Evolutionary conservation across 2,329 filamentous ascomycete genomes (phyloP).

Genomic region (Ceratocystis destructans): DNA sequence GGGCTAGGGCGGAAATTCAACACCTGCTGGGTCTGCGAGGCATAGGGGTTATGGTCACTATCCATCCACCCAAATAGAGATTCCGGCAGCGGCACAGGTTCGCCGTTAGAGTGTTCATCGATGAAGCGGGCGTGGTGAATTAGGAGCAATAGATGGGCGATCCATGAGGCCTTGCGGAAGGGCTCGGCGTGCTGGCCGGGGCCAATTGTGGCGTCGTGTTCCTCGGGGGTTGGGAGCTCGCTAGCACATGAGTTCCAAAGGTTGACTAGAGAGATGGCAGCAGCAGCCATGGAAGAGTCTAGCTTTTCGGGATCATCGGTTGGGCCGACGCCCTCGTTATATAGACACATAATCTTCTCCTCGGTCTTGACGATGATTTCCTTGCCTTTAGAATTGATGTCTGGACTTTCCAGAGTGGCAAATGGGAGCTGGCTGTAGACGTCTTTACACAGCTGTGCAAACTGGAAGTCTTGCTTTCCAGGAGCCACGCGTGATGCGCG

Average conservation of each 20-base stretch:
- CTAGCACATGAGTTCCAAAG: conserved; percentile 45
- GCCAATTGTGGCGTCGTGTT: conserved; percentile 48
- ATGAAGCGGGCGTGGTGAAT: conserved; percentile 54
- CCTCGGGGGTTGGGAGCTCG: conserved; percentile 35
- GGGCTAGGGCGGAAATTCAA: conserved; percentile 54
- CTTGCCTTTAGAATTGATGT: conserved; percentile 64
- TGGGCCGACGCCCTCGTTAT: conserved; percentile 45
- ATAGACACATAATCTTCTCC: conserved; percentile 50
- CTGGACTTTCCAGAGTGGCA: conserved; percentile 54
- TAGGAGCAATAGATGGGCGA: conserved; percentile 65
- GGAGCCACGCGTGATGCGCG: conserved; percentile 30
- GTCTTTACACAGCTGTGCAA: conserved; percentile 58
- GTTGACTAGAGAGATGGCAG: conserved; percentile 37
- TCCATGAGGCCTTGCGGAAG: conserved; percentile 61
- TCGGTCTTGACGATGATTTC: conserved; percentile 65
- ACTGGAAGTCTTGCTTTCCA: conserved; percentile 46
- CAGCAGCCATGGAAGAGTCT: conserved; percentile 41
- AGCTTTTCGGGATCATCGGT: conserved; percentile 43
- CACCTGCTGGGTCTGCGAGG: conserved; percentile 52
- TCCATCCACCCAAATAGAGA: conserved; percentile 75
- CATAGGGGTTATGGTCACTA: conserved; percentile 57
- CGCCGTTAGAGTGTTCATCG: conserved; percentile 28
- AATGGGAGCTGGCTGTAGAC: conserved; percentile 43
- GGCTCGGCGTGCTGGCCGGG: conserved; percentile 47
- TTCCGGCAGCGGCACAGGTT: conserved; percentile 51